Evolutionary conservation across 2,329 filamentous ascomycete species (phyloP), one percentile per base, ranked within the genome.

Genomic region (Coniosporium tulheliwenetii): DNA sequence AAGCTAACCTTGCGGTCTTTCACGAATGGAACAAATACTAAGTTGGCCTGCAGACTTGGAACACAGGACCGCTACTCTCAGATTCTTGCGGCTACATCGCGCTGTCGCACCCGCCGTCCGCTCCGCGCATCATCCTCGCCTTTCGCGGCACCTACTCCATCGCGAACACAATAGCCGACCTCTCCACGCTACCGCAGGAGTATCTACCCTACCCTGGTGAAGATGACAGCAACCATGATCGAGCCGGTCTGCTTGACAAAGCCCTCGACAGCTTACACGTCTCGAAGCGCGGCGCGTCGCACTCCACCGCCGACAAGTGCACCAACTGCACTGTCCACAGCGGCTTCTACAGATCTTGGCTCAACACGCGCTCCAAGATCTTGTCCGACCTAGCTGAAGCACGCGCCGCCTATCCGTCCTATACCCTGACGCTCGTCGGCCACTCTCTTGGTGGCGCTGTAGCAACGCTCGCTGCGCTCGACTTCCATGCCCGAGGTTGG

Each of bases 101-200:
- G 0, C 65, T 96, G n/a, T 87, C 91, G 46, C 82, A 93, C 54
- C 30, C 37, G n/a, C 19, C 36, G 13, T 49, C 62, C 3, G 57
- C 63, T 14, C 69, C 70, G 37, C 70, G 78, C 43, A 82, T 98
- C 42, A 68, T 96, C 37, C 73, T 96, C 32, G 87, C 86, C 8
- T 96, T 96, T 53, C 78, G 91, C 37, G 91, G 91, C 16, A 96
- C 91, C 10, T 95, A 96, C 61, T 94, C 86, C 48, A 72, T 98
- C 51, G 74, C 85, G 40, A 94, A 96, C 58, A 87, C 87, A 10
- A 79, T 98, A 45, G 72, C 86, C 39, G 91, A 98, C 62, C 69
- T 98, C 41, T 86, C 84, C 47, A 93, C 86, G 2, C 70, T 89
- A 2, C 87, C 86, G 10, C 89, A 96, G 58, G 75, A 83, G 57